Evolutionary conservation across 352 stramenopile genomes (phyloP), one percentile per base, ranked within the genome.

Genomic region (Phytophthora capsici): DNA sequence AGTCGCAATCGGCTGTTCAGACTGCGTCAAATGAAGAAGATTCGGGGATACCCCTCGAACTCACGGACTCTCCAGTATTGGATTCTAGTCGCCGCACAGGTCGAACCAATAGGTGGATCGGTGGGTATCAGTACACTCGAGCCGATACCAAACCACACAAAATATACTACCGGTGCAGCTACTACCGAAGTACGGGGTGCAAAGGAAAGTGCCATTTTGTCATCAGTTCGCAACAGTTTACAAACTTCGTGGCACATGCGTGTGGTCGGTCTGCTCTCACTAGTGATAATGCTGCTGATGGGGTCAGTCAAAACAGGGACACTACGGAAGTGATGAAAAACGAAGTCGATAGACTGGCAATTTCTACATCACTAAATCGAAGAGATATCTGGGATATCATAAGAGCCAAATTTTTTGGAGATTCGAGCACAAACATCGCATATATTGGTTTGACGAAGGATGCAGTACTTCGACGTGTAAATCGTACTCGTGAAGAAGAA

Each of bases 301-400:
- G 19, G 23, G 25, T 10, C 25, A 40, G 23, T 22, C 3, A 3
- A 12, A 8, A 51, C 13, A 13, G 22, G 4, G 19, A 57, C 26
- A 38, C 48, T 22, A 38, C 20, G 3, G 25, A 48, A 14, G 16
- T 7, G 14, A 50, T 58, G 38, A 49, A 58, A 26, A 4, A 13
- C 10, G n/a, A 36, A 8, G 25, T 50, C 6, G 37, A 43, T 13
- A 10, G 4, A 6, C 16, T 58, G 3, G 16, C 37, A 3, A 8
- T 50, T 3, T 34, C 38, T 25, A 50, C 38, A 2, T 43, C 51
- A 6, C 9, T 17, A 6, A 41, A 7, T 20, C 23, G 38, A 3
- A 37, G 23, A 32, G n/a, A 41, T 17, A 58, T 50, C 38, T 58
- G 51, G 51, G 25, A 58, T 22, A 30, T 50, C 17, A 26, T 58